phyloP scores from a whole-genome alignment of 2,329 filamentous ascomycete genomes.

The Claviceps africana region DNA sequence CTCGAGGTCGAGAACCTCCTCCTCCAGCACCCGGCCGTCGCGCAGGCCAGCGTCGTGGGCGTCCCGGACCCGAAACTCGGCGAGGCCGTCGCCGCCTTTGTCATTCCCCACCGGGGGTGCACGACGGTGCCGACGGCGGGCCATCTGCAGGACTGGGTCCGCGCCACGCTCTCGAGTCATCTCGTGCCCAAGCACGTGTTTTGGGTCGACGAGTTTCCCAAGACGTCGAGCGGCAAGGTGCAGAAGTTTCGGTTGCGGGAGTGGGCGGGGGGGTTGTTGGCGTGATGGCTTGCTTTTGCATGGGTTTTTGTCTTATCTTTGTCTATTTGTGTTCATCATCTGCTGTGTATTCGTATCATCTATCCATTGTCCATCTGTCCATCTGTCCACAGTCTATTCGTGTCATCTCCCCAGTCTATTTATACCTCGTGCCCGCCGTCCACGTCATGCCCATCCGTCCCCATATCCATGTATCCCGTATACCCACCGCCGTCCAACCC shows the following conservation, averaged over 20 bases:
- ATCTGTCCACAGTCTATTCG: no score
- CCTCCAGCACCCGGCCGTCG: conserved; percentile 54
- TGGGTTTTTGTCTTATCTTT: no score
- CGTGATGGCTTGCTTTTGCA: no score
- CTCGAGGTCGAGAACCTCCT: conserved; percentile 85
- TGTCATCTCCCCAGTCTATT: no score
- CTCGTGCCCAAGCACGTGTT: conserved; percentile 86
- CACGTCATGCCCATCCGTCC: no score
- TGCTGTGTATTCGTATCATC: no score
- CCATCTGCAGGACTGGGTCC: conserved; percentile 59
- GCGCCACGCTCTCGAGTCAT: conserved; percentile 51
- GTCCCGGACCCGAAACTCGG: conserved; percentile 71
- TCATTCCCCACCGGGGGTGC: conserved; percentile 37
- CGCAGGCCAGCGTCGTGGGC: conserved; percentile 71
- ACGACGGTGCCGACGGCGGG: conserved; percentile 26
- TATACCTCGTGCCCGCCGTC: no score
- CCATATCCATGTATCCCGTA: no score
- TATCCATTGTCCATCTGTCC: no score
- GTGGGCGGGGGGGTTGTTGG: no score
- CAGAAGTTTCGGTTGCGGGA: conserved; percentile 82
- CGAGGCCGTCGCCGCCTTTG: conserved; percentile 75
- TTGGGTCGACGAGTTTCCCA: conserved; percentile 72
- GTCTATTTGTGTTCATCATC: no score
- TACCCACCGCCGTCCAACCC: no score
- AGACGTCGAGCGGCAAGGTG: conserved; percentile 93